Evolutionary conservation across 495 filamentous ascomycete species (phyloP).

Genomic region (Lepraria neglecta): DNA sequence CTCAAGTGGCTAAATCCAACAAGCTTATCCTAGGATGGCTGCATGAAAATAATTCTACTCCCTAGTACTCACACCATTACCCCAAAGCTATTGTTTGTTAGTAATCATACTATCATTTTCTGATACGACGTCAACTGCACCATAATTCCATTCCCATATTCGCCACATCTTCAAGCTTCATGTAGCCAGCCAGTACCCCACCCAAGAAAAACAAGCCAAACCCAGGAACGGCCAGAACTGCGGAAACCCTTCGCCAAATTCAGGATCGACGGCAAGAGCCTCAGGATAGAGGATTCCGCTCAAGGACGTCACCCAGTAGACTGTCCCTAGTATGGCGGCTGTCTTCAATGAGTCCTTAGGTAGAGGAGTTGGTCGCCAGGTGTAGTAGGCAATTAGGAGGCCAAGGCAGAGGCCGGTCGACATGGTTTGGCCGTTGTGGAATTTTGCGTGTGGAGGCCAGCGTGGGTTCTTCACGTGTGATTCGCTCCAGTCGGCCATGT

Average conservation of each 20-base stretch:
- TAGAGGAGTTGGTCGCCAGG: slow-evolving; percentile 32
- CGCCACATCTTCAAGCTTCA: no score
- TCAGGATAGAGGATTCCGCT: slow-evolving; percentile 45
- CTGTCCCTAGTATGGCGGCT: slow-evolving; percentile 40
- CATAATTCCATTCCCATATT: no score
- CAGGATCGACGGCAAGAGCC: slow-evolving; percentile 46
- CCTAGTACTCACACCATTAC: no score
- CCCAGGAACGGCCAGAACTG: slow-evolving; percentile 39
- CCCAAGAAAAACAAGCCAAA: slow-evolving; percentile 26
- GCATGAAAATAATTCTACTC: no score
- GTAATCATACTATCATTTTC: no score
- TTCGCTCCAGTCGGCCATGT: slow-evolving; percentile 44
- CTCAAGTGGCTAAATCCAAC: no score
- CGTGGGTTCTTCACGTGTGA: slow-evolving; percentile 51
- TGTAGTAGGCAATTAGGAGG: slow-evolving; percentile 35
- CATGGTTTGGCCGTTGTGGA: slow-evolving; percentile 53
- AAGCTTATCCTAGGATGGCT: no score
- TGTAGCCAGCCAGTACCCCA: slow-evolving; percentile 26
- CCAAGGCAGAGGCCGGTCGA: slow-evolving; percentile 42
- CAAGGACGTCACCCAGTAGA: slow-evolving; percentile 49
- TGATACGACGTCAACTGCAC: no score
- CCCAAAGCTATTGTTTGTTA: no score
- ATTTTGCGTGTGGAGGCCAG: slow-evolving; percentile 53
- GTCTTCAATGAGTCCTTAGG: slow-evolving; percentile 25
- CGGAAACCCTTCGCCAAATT: slow-evolving; percentile 47